Base-by-base conservation (phyloP, 495 filamentous ascomycete species). In the Aspergillus incahuasiensis region DNA sequence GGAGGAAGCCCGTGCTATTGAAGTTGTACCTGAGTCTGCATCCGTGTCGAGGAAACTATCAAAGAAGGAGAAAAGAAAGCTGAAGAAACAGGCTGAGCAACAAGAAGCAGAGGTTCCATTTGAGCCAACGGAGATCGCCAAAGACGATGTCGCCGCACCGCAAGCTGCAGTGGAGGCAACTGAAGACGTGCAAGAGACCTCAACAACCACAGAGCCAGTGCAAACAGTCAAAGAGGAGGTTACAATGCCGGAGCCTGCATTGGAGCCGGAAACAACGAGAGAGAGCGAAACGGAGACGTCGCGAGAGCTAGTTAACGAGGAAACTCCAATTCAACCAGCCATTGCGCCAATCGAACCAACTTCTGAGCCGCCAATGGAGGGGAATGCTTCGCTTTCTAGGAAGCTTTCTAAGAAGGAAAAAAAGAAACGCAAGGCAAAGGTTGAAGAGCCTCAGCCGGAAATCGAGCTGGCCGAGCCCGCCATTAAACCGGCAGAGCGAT, bases 1-100 rank as follows among this genome's bases (percentile, higher is more conserved):
- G 28, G 46, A 20, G 1, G 46, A 48, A 24, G 21, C 43, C 15
- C 12, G 34, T 38, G 34, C 34, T 3, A 38, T 38, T 15, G 34
- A 57, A 28, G n/a, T n/a, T n/a, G n/a, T n/a, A n/a, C 16, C 34
- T 15, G 41, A 34, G 16, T 22, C 22, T 21, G 18, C 1, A 12
- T 50, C 28, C 46, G 44, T 61, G n/a, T 55, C 56, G 13, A 65
- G 66, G 8, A 71, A 73, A 43, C 46, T 68, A 19, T 71, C 72
- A 3, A 74, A 75, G 60, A 74, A 71, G 45, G 70, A 76, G 44
- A 76, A 72, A 57, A 72, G 60, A 48, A 78, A 76, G 48, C 63
- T 65, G 22, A 74, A 74, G 63, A 69, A 74, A 38, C 62, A 71
- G 28, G 58, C 51, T 12, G 53, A 34, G 45, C 54, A 62, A 38